Conservation (phyloP, 768 basidiomycete genomes). For the Boletus barrowsii region DNA sequence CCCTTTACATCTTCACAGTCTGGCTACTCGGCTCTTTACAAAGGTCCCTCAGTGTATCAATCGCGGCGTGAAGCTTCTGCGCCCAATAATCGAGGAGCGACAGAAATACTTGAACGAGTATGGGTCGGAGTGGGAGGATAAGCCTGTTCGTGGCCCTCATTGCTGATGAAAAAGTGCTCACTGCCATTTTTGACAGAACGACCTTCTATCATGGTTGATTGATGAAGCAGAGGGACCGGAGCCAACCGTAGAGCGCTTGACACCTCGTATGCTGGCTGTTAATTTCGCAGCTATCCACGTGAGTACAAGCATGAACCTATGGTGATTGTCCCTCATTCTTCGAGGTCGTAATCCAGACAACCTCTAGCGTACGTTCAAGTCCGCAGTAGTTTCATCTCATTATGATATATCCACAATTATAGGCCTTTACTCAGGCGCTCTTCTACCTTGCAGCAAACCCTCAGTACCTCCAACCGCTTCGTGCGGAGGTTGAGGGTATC, state of each 20-base stretch:
- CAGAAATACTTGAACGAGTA: slow-evolving; percentile 18
- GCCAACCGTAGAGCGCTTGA: slow-evolving; percentile 20
- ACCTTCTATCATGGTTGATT: slow-evolving; percentile 34
- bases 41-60: slow-evolving; percentile 1
- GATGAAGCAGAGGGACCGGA: slow-evolving; percentile 23
- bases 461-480: background rate
- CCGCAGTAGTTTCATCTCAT: background rate
- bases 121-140: slow-evolving; percentile 28
- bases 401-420: background rate
- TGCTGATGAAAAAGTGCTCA: background rate
- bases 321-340: background rate
- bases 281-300: slow-evolving; percentile 25
- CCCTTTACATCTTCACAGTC: background rate
- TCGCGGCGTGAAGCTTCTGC: slow-evolving; percentile 16
- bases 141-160: slow-evolving; percentile 26
- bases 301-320: background rate
- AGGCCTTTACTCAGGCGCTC: slow-evolving; percentile 30
- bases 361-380: slow-evolving; percentile 10
- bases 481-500: background rate
- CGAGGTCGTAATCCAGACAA: slow-evolving; percentile 8
- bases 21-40: background rate
- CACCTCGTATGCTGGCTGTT: slow-evolving; percentile 9
- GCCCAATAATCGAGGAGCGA: slow-evolving; percentile 33
- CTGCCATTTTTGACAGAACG: slow-evolving; percentile 19
- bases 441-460: background rate